These are phyloP conservation scores for Penicillium herquei DNA, from an alignment of 495 filamentous ascomycete species.

Conservation along the genomic window DNA sequence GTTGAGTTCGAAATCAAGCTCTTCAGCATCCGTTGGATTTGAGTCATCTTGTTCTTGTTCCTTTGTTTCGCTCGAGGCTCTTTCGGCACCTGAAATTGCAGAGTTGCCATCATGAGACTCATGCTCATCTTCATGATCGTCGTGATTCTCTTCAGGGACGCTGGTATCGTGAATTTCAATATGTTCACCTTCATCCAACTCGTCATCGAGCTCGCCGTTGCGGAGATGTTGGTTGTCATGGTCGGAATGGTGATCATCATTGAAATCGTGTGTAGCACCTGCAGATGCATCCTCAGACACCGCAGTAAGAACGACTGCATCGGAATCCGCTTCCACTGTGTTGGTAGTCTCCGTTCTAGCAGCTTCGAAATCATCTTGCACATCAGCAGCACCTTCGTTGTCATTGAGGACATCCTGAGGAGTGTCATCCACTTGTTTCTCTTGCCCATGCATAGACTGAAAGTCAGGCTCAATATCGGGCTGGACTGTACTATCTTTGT, in stretches of 20 bases:
- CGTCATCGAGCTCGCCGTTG: constrained; percentile 3
- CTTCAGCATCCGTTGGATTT: constrained; percentile 16
- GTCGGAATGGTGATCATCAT: constrained; percentile 11
- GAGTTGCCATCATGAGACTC: not conserved
- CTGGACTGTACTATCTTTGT: no score
- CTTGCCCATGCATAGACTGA: not conserved
- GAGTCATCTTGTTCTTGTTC: constrained; percentile 14
- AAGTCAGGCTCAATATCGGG: not conserved
- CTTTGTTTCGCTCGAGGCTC: constrained; percentile 12
- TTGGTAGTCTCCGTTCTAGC: constrained; percentile 32
- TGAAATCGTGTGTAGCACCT: constrained; percentile 1
- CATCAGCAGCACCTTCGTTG: constrained; percentile 11
- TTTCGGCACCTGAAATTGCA: not conserved
- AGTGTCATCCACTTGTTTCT: not conserved
- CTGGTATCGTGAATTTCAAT: constrained; percentile 12
- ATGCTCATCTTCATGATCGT: constrained; percentile 5
- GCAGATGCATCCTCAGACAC: constrained; percentile 13
- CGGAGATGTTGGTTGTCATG: constrained; percentile 6
- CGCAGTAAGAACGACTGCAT: constrained; percentile 14
- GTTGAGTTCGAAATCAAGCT: constrained; percentile 16
- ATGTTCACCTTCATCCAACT: constrained; percentile 6
- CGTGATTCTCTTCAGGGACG: constrained; percentile 17
- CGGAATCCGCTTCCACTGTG: constrained; percentile 24
- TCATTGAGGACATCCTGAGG: not conserved
- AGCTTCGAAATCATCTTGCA: constrained; percentile 28